Evolutionary conservation across 768 basidiomycete species (phyloP), one percentile per base, ranked within the genome.

Genomic region (Glaciozyma antarctica): DNA sequence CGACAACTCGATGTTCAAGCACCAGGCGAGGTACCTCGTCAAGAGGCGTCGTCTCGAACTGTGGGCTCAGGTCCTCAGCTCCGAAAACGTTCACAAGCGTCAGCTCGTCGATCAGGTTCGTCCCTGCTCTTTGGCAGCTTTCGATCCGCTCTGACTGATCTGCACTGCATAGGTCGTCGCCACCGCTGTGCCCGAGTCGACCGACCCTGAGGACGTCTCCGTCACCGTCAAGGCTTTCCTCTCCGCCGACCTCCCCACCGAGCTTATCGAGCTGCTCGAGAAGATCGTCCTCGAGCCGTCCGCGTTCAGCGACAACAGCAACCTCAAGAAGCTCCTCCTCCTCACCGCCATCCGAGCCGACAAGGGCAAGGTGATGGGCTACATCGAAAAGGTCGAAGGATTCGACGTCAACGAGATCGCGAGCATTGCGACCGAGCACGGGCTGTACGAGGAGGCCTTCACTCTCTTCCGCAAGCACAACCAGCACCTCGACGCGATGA

Each of bases 1-100:
- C 75, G 93, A 94, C 71, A 99, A 99, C 80, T 86, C 92, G 17
- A 99, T 99, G 95, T 99, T 93, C 83, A 99, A 98, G 79, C 94
- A 99, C 74, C 95, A 98, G 78, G 90, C 95, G 60, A 87, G 95
- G 34, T 99, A 99, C 78, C 84, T 99, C 64, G 89, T 97, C 75
- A 95, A 93, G 78, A 86, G 95, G 72, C 89, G 95, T 67, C 86
- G 90, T 67, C 85, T 88, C 21, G 95, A 98, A 67, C 84, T 99
- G 38, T 99, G 95, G 95, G 85, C 87, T 2, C 91, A 97, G 78
- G 95, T 99, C 44, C 85, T 99, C 62, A 81, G 84, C 16, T 81
- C 83, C 5, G 91, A 91, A 69, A 97, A 95, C 77, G 82, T 90
- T 56, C 86, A 98, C 76, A 90, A 92, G 66, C 87, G 95, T 69